Conservation (phyloP, 495 filamentous ascomycete genomes). For the Penicillium samsonianum region DNA sequence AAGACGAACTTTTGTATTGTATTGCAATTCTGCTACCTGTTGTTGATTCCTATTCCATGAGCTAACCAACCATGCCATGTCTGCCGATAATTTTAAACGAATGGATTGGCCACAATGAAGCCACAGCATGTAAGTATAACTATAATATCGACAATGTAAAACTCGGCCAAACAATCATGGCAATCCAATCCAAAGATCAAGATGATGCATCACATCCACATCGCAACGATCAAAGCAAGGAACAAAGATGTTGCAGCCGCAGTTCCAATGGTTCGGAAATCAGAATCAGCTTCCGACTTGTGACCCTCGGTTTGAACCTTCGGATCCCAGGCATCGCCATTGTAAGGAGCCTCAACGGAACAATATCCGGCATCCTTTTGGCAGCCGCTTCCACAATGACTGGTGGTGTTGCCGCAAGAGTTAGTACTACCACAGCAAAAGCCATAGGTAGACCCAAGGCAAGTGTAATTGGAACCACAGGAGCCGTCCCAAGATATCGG, state of each 20-base stretch:
- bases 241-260: conserved; percentile 28
- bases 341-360: conserved; percentile 24
- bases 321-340: conserved; percentile 31
- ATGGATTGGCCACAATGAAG: conserved; percentile 11
- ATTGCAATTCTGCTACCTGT: background rate
- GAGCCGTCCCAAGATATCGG: conserved; percentile 52
- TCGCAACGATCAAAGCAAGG: conserved; percentile 29
- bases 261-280: conserved; percentile 20
- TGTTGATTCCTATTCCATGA: background rate
- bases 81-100: background rate
- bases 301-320: conserved; percentile 9
- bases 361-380: conserved; percentile 52
- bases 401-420: conserved; percentile 50
- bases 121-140: conserved; percentile 15
- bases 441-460: conserved; percentile 47
- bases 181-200: conserved; percentile 5
- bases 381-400: conserved; percentile 54
- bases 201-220: conserved; percentile 26
- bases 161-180: conserved; percentile 4
- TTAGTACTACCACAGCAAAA: conserved; percentile 44
- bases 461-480: conserved; percentile 55
- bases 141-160: conserved; percentile 5
- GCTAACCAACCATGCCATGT: background rate
- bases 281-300: conserved; percentile 25
- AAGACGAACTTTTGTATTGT: background rate